phyloP scores from a whole-genome alignment of 768 basidiomycete genomes.

The Rubroboletus pulcherrimus region DNA sequence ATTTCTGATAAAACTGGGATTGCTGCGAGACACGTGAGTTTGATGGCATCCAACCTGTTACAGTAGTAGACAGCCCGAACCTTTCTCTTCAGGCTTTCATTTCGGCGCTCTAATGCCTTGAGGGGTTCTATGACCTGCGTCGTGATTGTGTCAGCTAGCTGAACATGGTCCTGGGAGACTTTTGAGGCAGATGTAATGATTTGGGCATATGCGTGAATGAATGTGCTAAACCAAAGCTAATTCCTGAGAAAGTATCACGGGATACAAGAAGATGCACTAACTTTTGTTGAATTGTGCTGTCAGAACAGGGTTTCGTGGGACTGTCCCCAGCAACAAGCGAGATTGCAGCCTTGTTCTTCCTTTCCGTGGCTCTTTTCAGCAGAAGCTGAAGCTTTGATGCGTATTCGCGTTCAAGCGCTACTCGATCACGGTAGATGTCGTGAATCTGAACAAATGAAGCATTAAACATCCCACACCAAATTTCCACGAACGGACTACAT shows the following conservation, averaged over 20 bases:
- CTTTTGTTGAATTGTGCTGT: slow-evolving; percentile 53
- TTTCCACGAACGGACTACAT: slow-evolving; percentile 21
- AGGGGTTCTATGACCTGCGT: slow-evolving; percentile 63
- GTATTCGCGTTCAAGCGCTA: slow-evolving; percentile 73
- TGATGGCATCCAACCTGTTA: not conserved
- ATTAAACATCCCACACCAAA: not conserved
- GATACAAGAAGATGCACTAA: slow-evolving; percentile 24
- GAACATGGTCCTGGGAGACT: slow-evolving; percentile 66
- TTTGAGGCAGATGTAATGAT: slow-evolving; percentile 58
- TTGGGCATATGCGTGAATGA: slow-evolving; percentile 67
- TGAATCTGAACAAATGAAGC: slow-evolving; percentile 49
- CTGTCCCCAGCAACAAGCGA: slow-evolving; percentile 61
- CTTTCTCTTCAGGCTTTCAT: slow-evolving; percentile 68
- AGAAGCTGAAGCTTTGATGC: slow-evolving; percentile 65
- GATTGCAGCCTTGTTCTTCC: slow-evolving; percentile 56
- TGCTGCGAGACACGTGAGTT: slow-evolving; percentile 45
- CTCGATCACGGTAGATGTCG: slow-evolving; percentile 66
- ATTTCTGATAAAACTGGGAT: slow-evolving; percentile 64
- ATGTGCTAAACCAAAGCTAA: slow-evolving; percentile 46
- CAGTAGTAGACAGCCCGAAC: slow-evolving; percentile 28
- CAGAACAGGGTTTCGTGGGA: slow-evolving; percentile 61
- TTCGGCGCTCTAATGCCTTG: slow-evolving; percentile 53
- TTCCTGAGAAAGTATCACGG: slow-evolving; percentile 10
- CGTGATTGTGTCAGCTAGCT: slow-evolving; percentile 58
- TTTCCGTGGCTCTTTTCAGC: slow-evolving; percentile 65